Conservation (phyloP, 2,329 filamentous ascomycete genomes). For the Venturia nashicola region DNA sequence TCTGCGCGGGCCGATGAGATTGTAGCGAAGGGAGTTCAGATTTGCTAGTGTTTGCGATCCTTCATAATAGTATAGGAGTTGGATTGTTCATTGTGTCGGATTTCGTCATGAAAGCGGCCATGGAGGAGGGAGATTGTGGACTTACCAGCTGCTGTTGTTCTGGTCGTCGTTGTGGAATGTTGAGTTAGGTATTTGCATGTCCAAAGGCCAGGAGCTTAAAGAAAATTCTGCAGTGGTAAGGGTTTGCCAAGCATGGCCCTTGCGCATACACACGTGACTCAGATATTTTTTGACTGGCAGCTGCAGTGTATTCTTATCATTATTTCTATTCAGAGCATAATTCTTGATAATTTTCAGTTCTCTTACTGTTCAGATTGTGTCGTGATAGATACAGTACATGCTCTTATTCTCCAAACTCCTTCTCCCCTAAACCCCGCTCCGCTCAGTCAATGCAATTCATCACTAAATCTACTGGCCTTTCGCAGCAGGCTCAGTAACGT, state of each 20-base stretch:
- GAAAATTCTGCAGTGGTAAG: background rate
- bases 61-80: slow-evolving; percentile 44
- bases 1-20: background rate
- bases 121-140: background rate
- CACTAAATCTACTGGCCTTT: background rate
- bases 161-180: background rate
- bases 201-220: background rate
- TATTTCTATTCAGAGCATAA: background rate
- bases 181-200: background rate
- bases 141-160: background rate
- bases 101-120: background rate
- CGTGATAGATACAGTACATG: background rate
- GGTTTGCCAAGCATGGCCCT: background rate
- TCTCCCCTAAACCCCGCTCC: background rate
- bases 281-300: background rate
- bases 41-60: slow-evolving; percentile 43
- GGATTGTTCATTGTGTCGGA: slow-evolving; percentile 36
- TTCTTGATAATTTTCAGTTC: background rate
- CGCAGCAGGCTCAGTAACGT: background rate
- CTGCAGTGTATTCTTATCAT: no score
- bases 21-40: slow-evolving; percentile 29
- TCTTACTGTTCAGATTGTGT: background rate
- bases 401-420: background rate
- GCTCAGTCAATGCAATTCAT: background rate
- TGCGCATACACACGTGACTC: background rate